These are phyloP conservation scores for Triticum timopheevii DNA, from an alignment of 176 grass and related monocot species.

Conservation along the genomic window DNA sequence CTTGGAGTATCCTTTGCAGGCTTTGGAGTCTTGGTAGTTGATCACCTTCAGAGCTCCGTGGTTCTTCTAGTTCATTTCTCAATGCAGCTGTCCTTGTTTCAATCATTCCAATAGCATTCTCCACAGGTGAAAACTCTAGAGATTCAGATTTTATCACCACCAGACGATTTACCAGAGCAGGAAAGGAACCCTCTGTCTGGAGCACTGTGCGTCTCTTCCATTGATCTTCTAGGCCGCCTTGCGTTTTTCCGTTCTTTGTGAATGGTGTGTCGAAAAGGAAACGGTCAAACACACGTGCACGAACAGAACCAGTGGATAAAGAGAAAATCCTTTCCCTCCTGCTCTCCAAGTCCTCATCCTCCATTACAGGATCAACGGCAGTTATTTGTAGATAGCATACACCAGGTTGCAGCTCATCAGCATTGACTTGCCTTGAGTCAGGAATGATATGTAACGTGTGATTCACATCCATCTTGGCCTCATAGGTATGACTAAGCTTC, in stretches of 20 bases:
- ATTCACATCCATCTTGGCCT: conserved; percentile 84
- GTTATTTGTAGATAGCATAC: conserved; percentile 97
- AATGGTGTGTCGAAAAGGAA: conserved; percentile 97
- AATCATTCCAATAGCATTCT: conserved; percentile 99
- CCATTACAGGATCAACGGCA: conserved; percentile 98
- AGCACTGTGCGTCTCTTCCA: conserved; percentile 98
- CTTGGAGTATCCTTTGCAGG: conserved; percentile 96
- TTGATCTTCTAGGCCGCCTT: conserved; percentile 93
- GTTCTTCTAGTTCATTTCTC: conserved; percentile 98
- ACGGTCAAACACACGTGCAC: conserved; percentile 88
- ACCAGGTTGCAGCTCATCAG: conserved; percentile 86
- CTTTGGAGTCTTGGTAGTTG: conserved; percentile 97
- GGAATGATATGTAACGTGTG: conserved; percentile 96
- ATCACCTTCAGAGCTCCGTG: conserved; percentile 93
- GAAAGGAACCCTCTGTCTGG: conserved; percentile 91
- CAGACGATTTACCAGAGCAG: conserved; percentile 87
- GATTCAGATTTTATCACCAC: conserved; percentile 89
- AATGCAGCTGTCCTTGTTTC: conserved; percentile 94
- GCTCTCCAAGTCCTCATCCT: conserved; percentile 91
- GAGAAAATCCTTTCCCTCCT: conserved; percentile 97
- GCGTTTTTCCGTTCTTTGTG: conserved; percentile 98
- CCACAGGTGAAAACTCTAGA: conserved; percentile 94
- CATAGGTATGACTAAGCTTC: conserved; percentile 93
- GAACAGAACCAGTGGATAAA: conserved; percentile 76
- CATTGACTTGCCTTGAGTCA: conserved; percentile 97